A percentile compares a stretch with the other conserved stretches of the same genome.
phyloP scores from a whole-genome alignment of 441 rosid species.

The Pelargonium myrrhifolium region DNA sequence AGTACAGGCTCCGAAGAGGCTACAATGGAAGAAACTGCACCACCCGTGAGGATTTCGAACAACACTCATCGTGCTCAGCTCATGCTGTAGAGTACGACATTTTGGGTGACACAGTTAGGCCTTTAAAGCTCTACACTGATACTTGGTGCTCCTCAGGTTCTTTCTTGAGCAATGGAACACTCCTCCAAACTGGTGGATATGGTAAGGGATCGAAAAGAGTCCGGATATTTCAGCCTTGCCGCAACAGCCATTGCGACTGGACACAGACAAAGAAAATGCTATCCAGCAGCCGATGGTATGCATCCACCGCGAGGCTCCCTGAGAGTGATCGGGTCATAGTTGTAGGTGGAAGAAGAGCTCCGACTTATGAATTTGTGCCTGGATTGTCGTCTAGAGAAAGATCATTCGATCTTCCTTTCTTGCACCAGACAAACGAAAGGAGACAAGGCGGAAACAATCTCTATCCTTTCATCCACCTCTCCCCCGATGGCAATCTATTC shows the following conservation, averaged over 20 bases:
- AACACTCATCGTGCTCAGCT: conserved; percentile 20
- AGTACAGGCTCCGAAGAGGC: conserved; percentile 19
- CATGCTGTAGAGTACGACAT: conserved; percentile 23
- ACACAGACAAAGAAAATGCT: conserved; percentile 20
- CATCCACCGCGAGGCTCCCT: conserved; percentile 29
- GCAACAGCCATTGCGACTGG: conserved; percentile 21
- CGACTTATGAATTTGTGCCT: conserved; percentile 33
- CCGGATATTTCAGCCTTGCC: conserved; percentile 21
- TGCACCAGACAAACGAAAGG: conserved; percentile 19
- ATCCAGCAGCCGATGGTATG: conserved; percentile 31
- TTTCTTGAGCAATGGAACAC: conserved; percentile 26
- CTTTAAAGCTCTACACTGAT: conserved; percentile 24
- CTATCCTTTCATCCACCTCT: conserved; percentile 37
- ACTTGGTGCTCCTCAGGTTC: conserved; percentile 31
- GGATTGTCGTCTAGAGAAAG: too few species aligned
- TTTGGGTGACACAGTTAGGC: conserved; percentile 18
- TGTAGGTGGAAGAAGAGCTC: conserved; percentile 27
- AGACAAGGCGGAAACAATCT: conserved; percentile 27
- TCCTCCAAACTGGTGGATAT: conserved; percentile 25
- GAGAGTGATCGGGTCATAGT: conserved; percentile 24
- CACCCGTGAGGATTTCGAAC: conserved; percentile 17
- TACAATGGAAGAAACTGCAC: conserved; percentile 18
- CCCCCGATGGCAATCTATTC: conserved; percentile 33
- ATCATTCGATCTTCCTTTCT: conserved; percentile 28
- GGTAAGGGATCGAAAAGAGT: conserved; percentile 19